Evolutionary conservation across 257 asterid genomes (phyloP), one percentile per base, ranked within the genome.

Genomic region (Ehretia macrophylla): DNA sequence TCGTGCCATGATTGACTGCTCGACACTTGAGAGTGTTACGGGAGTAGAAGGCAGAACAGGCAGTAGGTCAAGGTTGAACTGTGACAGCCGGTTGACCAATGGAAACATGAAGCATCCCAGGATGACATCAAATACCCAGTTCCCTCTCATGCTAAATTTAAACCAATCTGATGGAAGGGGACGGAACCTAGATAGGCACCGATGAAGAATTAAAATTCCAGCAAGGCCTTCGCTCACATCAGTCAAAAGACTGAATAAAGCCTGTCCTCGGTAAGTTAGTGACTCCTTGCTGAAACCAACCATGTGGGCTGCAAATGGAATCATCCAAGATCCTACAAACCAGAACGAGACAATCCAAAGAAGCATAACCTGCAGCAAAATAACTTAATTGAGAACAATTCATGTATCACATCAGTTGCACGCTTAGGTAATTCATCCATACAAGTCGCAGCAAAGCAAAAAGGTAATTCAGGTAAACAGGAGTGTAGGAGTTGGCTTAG

Each of bases 281-380:
- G 97, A 83, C 54, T 85, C 94, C 56, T 83, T 89, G 72, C 80
- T 93, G 78, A 89, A 83, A 57, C 99, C 99, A 5, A 81, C 73
- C 42, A 93, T 39, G 67, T 89, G 88, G 5, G 97, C 99, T 60
- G 88, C 95, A 63, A 93, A 85, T 0, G 99, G 99, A 56, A 93
- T 85, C 95, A 93, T 77, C 99, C 97, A 93, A 10, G 95, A 86
- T 32, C 99, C 99, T 35, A 93, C 91, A 14, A 89, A 93, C 99
- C 97, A 93, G 85, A 89, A 93, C n/a, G 97, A 83, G 38, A 84
- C 56, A 16, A 85, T 76, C 99, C 99, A 89, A 39, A 93, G 94
- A 60, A 93, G 95, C 17, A 88, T 84, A 59, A 93, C 99, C 99
- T 90, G 73, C 68, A 53, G 42, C 22, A 60, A 51, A 55, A 59